Percentiles rank a stretch among this genome's conserved stretches.
phyloP scores from a whole-genome alignment of 2,329 filamentous ascomycete species.

The Penicillium sp. region DNA sequence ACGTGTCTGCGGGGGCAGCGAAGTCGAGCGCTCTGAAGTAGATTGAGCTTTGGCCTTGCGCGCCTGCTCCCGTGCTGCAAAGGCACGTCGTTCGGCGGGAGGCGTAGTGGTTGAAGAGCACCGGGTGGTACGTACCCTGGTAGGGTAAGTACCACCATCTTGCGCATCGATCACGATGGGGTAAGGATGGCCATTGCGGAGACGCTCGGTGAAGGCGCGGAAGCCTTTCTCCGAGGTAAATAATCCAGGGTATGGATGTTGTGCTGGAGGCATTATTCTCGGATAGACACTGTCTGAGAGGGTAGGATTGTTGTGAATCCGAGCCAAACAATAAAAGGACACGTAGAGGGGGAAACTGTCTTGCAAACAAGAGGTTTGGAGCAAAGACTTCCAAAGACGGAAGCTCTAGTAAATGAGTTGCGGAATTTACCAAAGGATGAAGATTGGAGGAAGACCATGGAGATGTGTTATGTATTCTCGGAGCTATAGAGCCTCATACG shows the following conservation, averaged over 20 bases:
- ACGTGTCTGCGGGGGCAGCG: background rate
- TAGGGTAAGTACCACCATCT: background rate
- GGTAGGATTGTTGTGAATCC: background rate
- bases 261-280: background rate
- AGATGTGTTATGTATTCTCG: background rate
- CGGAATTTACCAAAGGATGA: background rate
- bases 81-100: constrained; percentile 5
- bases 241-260: background rate
- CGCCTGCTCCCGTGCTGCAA: background rate
- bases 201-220: background rate
- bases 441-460: background rate
- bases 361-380: background rate
- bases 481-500: background rate
- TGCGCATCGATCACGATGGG: background rate
- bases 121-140: background rate
- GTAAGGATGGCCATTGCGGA: background rate
- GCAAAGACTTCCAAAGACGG: background rate
- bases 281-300: too few species aligned
- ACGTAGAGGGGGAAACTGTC: background rate
- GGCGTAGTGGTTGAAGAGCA: constrained; percentile 10
- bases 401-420: background rate
- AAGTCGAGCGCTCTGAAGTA: background rate
- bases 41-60: background rate
- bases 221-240: background rate
- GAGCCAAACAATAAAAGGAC: background rate